Evolutionary conservation across 75 land plant species (phyloP).

Genomic region (Picea sitchensis): DNA sequence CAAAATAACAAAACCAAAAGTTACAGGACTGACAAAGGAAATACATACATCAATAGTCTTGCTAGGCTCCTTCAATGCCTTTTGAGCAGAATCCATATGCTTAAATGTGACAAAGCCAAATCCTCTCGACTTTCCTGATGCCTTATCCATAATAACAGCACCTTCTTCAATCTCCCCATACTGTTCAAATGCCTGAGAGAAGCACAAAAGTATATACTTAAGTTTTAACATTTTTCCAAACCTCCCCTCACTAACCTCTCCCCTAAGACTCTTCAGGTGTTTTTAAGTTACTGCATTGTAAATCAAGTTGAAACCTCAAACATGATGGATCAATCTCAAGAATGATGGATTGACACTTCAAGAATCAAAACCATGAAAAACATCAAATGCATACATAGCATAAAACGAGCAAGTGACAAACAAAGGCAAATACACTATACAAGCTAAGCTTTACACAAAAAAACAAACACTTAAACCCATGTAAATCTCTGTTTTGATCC

Average conservation of each 20-base stretch:
- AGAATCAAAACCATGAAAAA: background rate
- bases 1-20: background rate
- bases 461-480: conserved; percentile 18
- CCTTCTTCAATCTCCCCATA: conserved; percentile 67
- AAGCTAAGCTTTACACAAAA: conserved; percentile 9
- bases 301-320: background rate
- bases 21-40: background rate
- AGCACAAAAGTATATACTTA: background rate
- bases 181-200: conserved; percentile 48
- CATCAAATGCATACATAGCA: background rate
- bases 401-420: background rate
- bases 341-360: background rate
- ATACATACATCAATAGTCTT: conserved; percentile 73
- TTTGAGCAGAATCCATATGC: conserved; percentile 34
- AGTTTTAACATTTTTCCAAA: background rate
- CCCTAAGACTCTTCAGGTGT: background rate
- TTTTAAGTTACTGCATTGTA: background rate
- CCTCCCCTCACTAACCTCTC: background rate
- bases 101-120: conserved; percentile 57
- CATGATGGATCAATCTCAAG: background rate
- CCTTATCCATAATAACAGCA: conserved; percentile 40
- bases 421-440: background rate
- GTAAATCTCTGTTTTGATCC: background rate
- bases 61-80: conserved; percentile 55
- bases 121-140: conserved; percentile 55